Conservation (phyloP, 139 green algal species). For the Chlamydomonas sphaeroides region DNA sequence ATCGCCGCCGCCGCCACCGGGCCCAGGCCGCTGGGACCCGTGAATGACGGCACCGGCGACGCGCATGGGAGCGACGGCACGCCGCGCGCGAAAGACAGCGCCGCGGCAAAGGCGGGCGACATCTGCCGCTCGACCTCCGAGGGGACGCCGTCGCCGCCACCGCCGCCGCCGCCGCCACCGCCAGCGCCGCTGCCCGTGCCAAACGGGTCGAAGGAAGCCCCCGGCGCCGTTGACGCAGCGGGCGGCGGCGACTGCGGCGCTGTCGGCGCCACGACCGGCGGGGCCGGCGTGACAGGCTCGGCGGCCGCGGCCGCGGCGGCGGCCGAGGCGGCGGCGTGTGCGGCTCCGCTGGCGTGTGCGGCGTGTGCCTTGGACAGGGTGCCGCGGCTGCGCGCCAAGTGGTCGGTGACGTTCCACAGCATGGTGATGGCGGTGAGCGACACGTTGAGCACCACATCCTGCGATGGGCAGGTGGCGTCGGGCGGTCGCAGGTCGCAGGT, state of each 20-base stretch:
- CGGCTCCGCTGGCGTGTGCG: not conserved
- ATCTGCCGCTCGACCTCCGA: not conserved
- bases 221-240: too few relatives aligned
- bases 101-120: conserved; percentile 24
- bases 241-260: not conserved
- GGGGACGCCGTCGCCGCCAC: too few relatives aligned
- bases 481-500: too few relatives aligned
- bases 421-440: conserved; percentile 88
- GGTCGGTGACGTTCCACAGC: conserved; percentile 90
- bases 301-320: not conserved
- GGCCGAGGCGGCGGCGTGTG: not conserved
- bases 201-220: too few relatives aligned
- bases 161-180: too few relatives aligned
- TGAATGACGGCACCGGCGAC: not conserved
- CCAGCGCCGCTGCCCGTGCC: too few relatives aligned
- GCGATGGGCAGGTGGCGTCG: too few relatives aligned
- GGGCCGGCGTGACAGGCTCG: not conserved
- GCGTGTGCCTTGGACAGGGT: conserved; percentile 4
- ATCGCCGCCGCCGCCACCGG: not conserved
- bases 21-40: not conserved
- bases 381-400: conserved; percentile 59
- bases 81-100: conserved; percentile 29
- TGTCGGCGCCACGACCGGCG: too few relatives aligned
- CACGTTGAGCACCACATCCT: conserved; percentile 88
- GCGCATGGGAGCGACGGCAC: not conserved